Conservation (phyloP, 2,329 filamentous ascomycete genomes). For the Pseudogymnoascus sp. region DNA sequence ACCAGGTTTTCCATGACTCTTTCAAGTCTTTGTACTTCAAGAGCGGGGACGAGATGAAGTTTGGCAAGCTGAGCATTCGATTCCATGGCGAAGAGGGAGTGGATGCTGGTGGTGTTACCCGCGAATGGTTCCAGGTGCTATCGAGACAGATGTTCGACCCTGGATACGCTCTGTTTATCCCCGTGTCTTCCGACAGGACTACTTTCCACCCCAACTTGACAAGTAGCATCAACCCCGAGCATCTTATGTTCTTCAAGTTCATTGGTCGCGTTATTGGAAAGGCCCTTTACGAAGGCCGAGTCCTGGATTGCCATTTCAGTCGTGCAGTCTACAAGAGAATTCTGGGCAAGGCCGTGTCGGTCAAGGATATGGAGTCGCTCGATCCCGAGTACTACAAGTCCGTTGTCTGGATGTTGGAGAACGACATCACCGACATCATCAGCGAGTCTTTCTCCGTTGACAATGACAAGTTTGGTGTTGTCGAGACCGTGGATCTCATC, state of each 20-base stretch:
- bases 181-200: constrained; percentile 92
- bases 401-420: constrained; percentile 94
- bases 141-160: constrained; percentile 98
- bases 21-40: constrained; percentile 99
- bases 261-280: constrained; percentile 98
- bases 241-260: constrained; percentile 98
- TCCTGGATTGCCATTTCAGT: constrained; percentile 98
- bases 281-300: constrained; percentile 88
- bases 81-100: constrained; percentile 98
- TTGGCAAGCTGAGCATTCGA: constrained; percentile 93
- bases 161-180: constrained; percentile 92
- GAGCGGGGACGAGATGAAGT: constrained; percentile 93
- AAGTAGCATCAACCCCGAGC: constrained; percentile 89
- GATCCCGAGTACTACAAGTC: constrained; percentile 99
- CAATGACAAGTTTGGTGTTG: constrained; percentile 88
- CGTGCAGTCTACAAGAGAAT: constrained; percentile 98
- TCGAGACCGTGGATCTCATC: constrained; percentile 77
- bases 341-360: constrained; percentile 84
- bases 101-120: constrained; percentile 91
- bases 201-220: constrained; percentile 98
- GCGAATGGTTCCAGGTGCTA: constrained; percentile 98
- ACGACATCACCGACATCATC: constrained; percentile 96
- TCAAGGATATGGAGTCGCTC: constrained; percentile 99
- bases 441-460: constrained; percentile 94
- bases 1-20: constrained; percentile 95